These are phyloP conservation scores for Huiozyma naganishii DNA, from an alignment of 805 yeast species.

Conservation along the genomic window DNA sequence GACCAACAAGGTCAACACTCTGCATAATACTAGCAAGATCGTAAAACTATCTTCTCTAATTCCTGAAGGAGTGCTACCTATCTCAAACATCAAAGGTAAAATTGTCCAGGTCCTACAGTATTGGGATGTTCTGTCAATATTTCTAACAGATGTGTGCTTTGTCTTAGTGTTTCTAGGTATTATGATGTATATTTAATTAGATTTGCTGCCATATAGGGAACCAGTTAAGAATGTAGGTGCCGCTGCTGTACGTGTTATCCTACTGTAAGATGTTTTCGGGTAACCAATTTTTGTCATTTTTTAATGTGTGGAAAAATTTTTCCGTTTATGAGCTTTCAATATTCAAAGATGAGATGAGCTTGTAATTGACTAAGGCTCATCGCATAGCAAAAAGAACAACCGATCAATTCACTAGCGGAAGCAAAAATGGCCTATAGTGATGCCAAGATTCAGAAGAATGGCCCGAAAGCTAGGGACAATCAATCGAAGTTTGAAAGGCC, in stretches of 20 bases:
- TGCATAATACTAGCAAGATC: constrained; percentile 21
- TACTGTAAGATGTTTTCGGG: too few relatives aligned
- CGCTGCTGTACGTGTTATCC: too few relatives aligned
- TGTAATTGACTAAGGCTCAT: not conserved
- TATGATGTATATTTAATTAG: not conserved
- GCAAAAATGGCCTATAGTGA: not conserved
- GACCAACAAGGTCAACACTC: constrained; percentile 16
- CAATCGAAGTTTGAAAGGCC: constrained; percentile 27
- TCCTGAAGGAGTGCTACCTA: constrained; percentile 28
- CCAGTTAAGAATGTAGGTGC: too few relatives aligned
- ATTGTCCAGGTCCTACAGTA: constrained; percentile 19
- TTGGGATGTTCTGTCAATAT: constrained; percentile 27
- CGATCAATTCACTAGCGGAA: not conserved
- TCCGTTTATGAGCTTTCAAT: not conserved
- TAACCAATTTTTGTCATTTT: not conserved
- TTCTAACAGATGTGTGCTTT: constrained; percentile 26
- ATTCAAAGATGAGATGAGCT: not conserved
- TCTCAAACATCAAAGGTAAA: constrained; percentile 20
- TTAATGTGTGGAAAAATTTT: not conserved
- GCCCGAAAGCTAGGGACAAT: constrained; percentile 19
- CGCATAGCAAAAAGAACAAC: not conserved
- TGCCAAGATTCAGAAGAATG: not conserved
- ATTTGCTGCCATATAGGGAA: not conserved
- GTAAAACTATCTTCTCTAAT: constrained; percentile 22
- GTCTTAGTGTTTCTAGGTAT: constrained; percentile 23